These are phyloP conservation scores for Coniochaeta pulveracea DNA, from an alignment of 2,329 filamentous ascomycete species.

Conservation along the genomic window DNA sequence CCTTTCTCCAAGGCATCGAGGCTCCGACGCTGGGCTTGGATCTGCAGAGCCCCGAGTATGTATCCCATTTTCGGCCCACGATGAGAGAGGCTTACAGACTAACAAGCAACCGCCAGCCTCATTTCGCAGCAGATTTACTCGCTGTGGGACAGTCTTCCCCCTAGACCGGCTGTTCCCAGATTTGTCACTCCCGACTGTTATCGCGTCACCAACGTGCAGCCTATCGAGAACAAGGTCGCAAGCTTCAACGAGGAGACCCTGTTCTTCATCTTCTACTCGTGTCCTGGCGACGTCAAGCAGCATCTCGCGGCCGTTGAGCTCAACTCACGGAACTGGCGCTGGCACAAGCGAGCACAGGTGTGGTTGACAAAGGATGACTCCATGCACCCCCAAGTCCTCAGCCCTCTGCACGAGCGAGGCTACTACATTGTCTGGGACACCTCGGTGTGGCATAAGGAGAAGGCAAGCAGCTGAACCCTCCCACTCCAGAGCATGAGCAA, in stretches of 20 bases:
- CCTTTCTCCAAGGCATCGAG: conserved; percentile 49
- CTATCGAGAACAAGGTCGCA: conserved; percentile 52
- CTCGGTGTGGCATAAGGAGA: conserved; percentile 48
- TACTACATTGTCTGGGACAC: conserved; percentile 59
- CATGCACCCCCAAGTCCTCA: conserved; percentile 50
- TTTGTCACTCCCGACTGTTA: conserved; percentile 55
- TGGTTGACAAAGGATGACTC: conserved; percentile 60
- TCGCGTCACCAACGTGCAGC: conserved; percentile 53
- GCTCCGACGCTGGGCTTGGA: conserved; percentile 46
- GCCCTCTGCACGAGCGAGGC: conserved; percentile 48
- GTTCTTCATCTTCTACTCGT: conserved; percentile 61
- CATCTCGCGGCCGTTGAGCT: conserved; percentile 52
- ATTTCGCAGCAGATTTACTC: conserved; percentile 51
- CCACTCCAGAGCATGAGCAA: neutral
- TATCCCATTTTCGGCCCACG: conserved; percentile 4
- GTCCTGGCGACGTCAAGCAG: conserved; percentile 50
- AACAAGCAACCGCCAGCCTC: conserved; percentile 16
- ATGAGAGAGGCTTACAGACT: neutral
- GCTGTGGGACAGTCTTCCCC: conserved; percentile 47
- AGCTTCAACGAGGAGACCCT: conserved; percentile 60
- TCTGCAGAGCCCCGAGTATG: conserved; percentile 45
- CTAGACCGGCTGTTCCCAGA: conserved; percentile 44
- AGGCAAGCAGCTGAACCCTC: conserved; percentile 31
- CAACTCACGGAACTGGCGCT: conserved; percentile 54
- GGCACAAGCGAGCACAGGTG: conserved; percentile 55